Conservation (phyloP, 495 filamentous ascomycete genomes). For the Penicillium canescens region DNA sequence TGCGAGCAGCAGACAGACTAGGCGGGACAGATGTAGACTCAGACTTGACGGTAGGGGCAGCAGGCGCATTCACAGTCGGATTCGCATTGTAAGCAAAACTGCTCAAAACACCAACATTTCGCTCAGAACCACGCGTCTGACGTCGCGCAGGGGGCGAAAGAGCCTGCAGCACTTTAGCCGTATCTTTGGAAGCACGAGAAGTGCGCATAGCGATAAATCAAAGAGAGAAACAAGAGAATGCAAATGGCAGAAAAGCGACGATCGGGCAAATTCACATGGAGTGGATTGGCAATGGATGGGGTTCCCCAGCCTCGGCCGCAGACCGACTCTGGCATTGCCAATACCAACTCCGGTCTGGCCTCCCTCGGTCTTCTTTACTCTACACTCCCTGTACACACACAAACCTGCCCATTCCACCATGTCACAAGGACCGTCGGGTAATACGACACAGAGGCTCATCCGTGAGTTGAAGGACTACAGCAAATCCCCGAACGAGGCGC, state of each 20-base stretch:
- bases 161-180: constrained; percentile 51
- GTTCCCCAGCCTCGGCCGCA: constrained; percentile 25
- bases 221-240: not conserved
- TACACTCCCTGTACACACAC: constrained; percentile 1
- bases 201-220: constrained; percentile 53
- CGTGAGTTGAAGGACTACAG: constrained; percentile 63
- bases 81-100: constrained; percentile 31
- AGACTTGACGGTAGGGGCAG: constrained; percentile 6
- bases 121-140: constrained; percentile 37
- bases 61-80: constrained; percentile 2
- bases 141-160: constrained; percentile 43
- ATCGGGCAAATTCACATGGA: constrained; percentile 25
- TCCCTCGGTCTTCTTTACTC: constrained; percentile 2
- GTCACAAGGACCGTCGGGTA: constrained; percentile 28
- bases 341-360: not conserved
- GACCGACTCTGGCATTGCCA: not conserved
- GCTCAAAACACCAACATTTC: constrained; percentile 26
- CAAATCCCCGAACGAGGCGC: constrained; percentile 53
- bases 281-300: constrained; percentile 1
- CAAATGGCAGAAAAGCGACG: not conserved
- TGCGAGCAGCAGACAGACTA: constrained; percentile 3
- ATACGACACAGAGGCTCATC: constrained; percentile 61
- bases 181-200: constrained; percentile 59
- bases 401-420: constrained; percentile 18
- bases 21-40: constrained; percentile 15